Evolutionary conservation across 2,329 filamentous ascomycete species (phyloP).

Genomic region (Fusarium transvaalense): DNA sequence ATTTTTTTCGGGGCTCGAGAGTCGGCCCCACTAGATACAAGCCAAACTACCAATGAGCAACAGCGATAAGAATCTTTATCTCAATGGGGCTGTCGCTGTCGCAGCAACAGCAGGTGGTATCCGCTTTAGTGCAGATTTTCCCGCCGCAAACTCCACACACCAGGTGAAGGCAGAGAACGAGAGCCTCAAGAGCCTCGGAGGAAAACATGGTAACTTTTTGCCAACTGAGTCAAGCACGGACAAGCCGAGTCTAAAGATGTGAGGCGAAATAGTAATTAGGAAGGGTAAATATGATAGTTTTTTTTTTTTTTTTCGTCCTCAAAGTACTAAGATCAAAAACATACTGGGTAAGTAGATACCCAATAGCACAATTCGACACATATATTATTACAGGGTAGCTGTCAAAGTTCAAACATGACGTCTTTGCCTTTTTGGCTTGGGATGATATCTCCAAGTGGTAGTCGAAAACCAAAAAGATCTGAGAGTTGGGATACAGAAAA

Average conservation of each 20-base stretch:
- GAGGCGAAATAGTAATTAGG: neutral
- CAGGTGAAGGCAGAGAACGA: conserved; percentile 2
- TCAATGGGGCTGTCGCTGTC: conserved; percentile 48
- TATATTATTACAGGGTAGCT: neutral
- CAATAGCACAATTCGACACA: neutral
- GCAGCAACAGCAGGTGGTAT: conserved; percentile 49
- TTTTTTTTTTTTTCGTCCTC: neutral
- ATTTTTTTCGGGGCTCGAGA: conserved; percentile 51
- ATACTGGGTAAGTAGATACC: neutral
- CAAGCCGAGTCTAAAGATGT: neutral
- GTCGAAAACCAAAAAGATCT: too few species aligned
- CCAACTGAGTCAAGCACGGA: conserved; percentile 4
- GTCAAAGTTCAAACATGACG: neutral
- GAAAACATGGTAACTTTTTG: conserved; percentile 27
- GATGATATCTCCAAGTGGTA: too few species aligned
- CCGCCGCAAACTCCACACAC: conserved; percentile 29
- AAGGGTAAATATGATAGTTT: neutral
- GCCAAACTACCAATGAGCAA: conserved; percentile 44
- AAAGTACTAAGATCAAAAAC: neutral
- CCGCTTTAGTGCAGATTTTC: conserved; percentile 46
- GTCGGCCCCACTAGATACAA: conserved; percentile 35
- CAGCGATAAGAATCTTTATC: conserved; percentile 52
- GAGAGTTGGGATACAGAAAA: too few species aligned
- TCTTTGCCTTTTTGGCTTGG: neutral
- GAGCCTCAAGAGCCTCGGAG: conserved; percentile 8